Evolutionary conservation across 306 rosid species (phyloP).

Genomic region (Cicer bijugum): DNA sequence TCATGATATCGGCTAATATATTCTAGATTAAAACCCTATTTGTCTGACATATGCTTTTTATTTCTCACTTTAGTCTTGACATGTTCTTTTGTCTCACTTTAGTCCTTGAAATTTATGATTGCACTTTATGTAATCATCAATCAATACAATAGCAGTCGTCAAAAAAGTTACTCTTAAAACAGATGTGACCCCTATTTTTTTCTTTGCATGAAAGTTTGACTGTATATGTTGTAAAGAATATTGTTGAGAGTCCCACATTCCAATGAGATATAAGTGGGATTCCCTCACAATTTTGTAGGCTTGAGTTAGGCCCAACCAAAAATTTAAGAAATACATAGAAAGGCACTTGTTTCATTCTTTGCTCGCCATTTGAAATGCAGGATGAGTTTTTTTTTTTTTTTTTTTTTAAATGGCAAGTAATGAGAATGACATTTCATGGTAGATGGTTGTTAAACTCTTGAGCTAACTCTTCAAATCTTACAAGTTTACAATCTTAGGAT

Average conservation of each 20-base stretch:
- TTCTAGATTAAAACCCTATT: not conserved
- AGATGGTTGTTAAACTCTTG: slow-evolving; percentile 1
- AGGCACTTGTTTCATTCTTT: slow-evolving; percentile 11
- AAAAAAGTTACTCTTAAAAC: not conserved
- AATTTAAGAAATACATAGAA: not conserved
- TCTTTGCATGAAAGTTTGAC: slow-evolving; percentile 19
- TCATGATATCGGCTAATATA: slow-evolving; percentile 30
- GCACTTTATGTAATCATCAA: slow-evolving; percentile 4
- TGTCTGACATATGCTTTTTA: slow-evolving; percentile 2
- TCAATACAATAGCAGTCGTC: slow-evolving; percentile 7
- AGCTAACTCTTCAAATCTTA: not conserved
- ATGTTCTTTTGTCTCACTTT: slow-evolving; percentile 1
- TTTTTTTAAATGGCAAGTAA: not conserved
- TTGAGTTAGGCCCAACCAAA: too few relatives aligned
- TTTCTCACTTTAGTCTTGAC: slow-evolving; percentile 5
- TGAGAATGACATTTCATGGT: not conserved
- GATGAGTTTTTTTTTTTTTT: not conserved
- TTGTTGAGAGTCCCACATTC: too few relatives aligned
- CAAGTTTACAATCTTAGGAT: too few relatives aligned
- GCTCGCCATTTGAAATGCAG: not conserved
- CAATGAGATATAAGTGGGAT: too few relatives aligned
- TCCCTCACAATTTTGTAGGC: too few relatives aligned
- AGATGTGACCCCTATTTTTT: not conserved
- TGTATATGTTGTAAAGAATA: not conserved
- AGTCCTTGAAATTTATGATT: not conserved